Base-by-base conservation (phyloP, 2,329 filamentous ascomycete genomes). In the Didymella pomorum region DNA sequence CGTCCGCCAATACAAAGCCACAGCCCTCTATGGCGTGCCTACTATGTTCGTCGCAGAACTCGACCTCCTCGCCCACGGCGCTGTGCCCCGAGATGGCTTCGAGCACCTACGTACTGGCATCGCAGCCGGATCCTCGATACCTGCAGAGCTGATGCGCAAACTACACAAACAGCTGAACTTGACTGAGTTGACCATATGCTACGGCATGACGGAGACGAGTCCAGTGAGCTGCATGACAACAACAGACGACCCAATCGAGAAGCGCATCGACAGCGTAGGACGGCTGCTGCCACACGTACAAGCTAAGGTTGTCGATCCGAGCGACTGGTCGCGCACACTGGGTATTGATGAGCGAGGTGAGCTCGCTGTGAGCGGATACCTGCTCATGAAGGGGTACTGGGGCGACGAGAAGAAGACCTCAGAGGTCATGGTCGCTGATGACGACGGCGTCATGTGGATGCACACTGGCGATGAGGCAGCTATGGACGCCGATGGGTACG, bases 1-100 rank as follows among this genome's bases (percentile, higher is more conserved):
- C 1, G 84, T 90, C 0, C 86, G 86, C 67, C 84, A 87, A 64
- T 84, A 89, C 71, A 80, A 80, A 56, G 86, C 82, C 44, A 90
- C 88, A 0, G 88, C 85, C 0, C 84, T 97, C 0, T 95, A 97
- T 76, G 93, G 94, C 56, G 94, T 98, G 0, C 87, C 92, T 4
- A 98, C 94, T 52, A 99, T 98, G 95, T 94, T 97, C 69, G 85
- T 89, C n/a, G 89, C 93, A 25, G 88, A 96, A 70, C 84, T 98
- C 4, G 92, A 96, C 65, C 84, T 93, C 1, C 83, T 97, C 8
- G 82, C 87, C 28, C 77, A 81, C 23, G 80, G 82, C 16, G 72
- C 65, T 9, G 72, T 79, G 7, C 71, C 77, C 0, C 58, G 69
- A 16, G 66, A 71, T 25, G 87, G 87, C 0, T 89, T 90, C 70